A percentile compares a stretch with the other conserved stretches of the same genome.
Evolutionary conservation across 2,329 filamentous ascomycete species (phyloP).

Genomic region (Calonectria pseudoreteaudii): DNA sequence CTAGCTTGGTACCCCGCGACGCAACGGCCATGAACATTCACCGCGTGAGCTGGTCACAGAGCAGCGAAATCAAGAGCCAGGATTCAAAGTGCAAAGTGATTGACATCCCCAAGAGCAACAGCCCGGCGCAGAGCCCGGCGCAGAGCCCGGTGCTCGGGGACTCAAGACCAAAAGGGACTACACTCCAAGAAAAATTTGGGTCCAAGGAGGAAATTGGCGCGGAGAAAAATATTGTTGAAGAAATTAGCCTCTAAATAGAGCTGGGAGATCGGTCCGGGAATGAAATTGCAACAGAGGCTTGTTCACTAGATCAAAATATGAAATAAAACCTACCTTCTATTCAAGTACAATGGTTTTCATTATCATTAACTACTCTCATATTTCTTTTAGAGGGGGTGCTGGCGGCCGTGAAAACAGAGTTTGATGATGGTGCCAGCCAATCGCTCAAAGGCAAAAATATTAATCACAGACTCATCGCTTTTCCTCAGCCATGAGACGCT

Average conservation of each 20-base stretch:
- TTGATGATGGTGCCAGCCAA: conserved; percentile 8
- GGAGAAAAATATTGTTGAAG: background rate
- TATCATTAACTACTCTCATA: conserved; percentile 28
- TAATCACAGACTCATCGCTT: conserved; percentile 39
- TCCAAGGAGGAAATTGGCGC: background rate
- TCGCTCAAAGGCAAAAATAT: background rate
- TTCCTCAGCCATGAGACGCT: conserved; percentile 61
- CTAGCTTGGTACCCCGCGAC: conserved; percentile 36
- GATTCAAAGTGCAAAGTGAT: conserved; percentile 61
- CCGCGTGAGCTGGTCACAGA: conserved; percentile 70
- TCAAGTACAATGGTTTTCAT: conserved; percentile 24
- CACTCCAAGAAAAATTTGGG: background rate
- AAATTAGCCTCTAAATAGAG: background rate
- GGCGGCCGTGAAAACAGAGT: background rate
- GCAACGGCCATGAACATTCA: conserved; percentile 46
- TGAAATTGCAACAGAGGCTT: background rate
- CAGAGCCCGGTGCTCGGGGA: background rate
- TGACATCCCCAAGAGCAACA: background rate
- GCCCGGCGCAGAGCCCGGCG: background rate
- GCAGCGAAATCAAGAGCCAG: conserved; percentile 60
- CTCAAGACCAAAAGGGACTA: background rate
- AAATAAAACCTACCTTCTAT: conserved; percentile 30
- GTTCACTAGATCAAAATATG: background rate
- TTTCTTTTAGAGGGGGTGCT: background rate
- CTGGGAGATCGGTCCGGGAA: background rate